These are phyloP conservation scores for Limnomonas spitsbergensis DNA, from an alignment of 139 green algal species.

Conservation along the genomic window DNA sequence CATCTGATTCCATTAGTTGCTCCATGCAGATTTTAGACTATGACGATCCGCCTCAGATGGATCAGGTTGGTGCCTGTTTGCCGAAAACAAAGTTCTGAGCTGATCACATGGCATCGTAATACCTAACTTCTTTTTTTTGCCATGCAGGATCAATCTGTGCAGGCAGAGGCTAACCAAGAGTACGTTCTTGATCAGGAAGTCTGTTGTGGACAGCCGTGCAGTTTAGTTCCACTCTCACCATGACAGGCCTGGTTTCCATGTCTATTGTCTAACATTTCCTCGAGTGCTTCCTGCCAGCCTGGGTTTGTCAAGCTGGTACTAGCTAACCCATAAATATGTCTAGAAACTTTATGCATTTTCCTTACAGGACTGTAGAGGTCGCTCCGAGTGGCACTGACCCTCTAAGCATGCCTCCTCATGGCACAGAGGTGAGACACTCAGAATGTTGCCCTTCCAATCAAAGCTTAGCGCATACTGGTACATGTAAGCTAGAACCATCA, in stretches of 20 bases:
- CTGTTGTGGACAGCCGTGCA: neutral
- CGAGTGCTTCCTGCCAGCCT: too few relatives aligned
- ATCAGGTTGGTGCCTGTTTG: slow-evolving; percentile 2
- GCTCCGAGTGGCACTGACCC: neutral
- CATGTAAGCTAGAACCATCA: neutral
- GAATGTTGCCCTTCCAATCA: neutral
- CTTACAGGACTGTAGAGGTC: too few relatives aligned
- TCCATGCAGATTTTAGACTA: slow-evolving; percentile 1
- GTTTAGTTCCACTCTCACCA: neutral
- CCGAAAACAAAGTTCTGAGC: neutral
- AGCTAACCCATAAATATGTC: too few relatives aligned
- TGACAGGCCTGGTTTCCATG: neutral
- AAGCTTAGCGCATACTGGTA: neutral
- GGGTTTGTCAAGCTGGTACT: too few relatives aligned
- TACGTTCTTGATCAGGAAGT: neutral
- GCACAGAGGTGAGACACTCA: slow-evolving; percentile 19
- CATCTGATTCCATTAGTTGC: too few relatives aligned
- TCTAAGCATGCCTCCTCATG: slow-evolving; percentile 24
- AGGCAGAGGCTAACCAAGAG: neutral
- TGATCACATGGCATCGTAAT: neutral
- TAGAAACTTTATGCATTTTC: too few relatives aligned
- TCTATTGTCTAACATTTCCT: too few relatives aligned
- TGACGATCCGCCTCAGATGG: slow-evolving; percentile 6
- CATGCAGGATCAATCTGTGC: neutral
- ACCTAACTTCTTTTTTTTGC: neutral